Base-by-base conservation (phyloP, 2,329 filamentous ascomycete species). In the Apiospora pterosperma region DNA sequence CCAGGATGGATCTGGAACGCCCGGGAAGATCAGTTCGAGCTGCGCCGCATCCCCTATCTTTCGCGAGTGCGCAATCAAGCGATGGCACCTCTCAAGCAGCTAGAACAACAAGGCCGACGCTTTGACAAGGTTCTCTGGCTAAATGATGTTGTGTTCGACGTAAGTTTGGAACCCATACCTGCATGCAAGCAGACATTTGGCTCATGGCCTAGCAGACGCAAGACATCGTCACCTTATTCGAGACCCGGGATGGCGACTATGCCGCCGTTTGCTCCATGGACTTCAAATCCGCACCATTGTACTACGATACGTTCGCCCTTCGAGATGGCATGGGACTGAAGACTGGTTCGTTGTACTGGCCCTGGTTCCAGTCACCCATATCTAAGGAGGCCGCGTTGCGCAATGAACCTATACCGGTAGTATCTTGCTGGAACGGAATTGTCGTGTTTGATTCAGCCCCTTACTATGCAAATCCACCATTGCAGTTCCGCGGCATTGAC, bases 401-500 rank as follows among this genome's bases (percentile, higher is more conserved):
- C 23, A 80, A 82, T 68, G 73, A 77, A 12, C 85, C 88, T 0
- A 80, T 89, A 1, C 84, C 83, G 1, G 88, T 91, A 0, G 75
- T 77, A n/a, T 88, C 85, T 48, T 91, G 89, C 74, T 91, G 88
- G 88, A 90, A 91, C 69, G 89, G 88, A 55, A 85, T 89, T 72
- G 81, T 81, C 69, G 78, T 71, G 59, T 80, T 78, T 64, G 76
- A 78, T 61, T 77, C 83, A 0, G 73, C 72, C 5, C 81, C 84
- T 1, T 86, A 85, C 71, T 83, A 85, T 64, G 69, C 67, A 28
- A 68, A 73, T 2, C 71, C 76, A 0, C 79, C 79, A 4, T 78
- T 91, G 0, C 76, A 75, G 6, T 92, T 92, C 72, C 87, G 90
- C 28, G 88, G 84, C 23, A 81, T 90, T 62, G 76, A 85, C 2